Evolutionary conservation across 1,139 yeast species (phyloP).

Genomic region (Candida smagusa): DNA sequence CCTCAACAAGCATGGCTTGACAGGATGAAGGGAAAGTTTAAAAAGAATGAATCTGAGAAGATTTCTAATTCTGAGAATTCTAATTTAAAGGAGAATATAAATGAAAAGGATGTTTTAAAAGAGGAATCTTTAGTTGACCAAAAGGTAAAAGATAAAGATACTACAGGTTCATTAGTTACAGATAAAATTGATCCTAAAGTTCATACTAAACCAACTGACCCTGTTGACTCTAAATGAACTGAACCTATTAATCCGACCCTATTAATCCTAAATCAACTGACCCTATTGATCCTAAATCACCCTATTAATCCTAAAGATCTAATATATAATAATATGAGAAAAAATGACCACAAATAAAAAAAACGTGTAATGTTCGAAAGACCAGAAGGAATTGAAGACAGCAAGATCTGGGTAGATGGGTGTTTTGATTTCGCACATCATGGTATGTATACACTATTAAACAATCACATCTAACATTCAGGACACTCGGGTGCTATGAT

Average conservation of each 20-base stretch:
- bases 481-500: conserved; percentile 95
- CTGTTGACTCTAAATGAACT: too few relatives aligned
- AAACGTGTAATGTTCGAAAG: conserved; percentile 31
- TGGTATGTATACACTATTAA: conserved; percentile 45
- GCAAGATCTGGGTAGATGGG: conserved; percentile 88
- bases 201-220: too few relatives aligned
- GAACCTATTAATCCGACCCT: too few relatives aligned
- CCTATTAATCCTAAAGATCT: too few relatives aligned
- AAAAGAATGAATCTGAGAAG: too few relatives aligned
- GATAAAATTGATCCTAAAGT: too few relatives aligned
- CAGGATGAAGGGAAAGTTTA: conserved; percentile 4
- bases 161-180: too few relatives aligned
- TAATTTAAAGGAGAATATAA: not conserved
- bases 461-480: conserved; percentile 14
- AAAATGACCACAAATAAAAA: not conserved
- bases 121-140: not conserved
- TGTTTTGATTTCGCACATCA: conserved; percentile 98
- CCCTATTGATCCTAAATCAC: too few relatives aligned
- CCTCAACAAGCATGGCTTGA: conserved; percentile 8
- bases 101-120: not conserved
- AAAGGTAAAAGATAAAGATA: too few relatives aligned
- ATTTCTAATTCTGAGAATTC: too few relatives aligned
- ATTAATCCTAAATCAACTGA: too few relatives aligned
- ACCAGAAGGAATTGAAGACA: conserved; percentile 44
- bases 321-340: too few relatives aligned